These are phyloP conservation scores for Alnus rubra DNA, from an alignment of 306 rosid species.

Conservation along the genomic window DNA sequence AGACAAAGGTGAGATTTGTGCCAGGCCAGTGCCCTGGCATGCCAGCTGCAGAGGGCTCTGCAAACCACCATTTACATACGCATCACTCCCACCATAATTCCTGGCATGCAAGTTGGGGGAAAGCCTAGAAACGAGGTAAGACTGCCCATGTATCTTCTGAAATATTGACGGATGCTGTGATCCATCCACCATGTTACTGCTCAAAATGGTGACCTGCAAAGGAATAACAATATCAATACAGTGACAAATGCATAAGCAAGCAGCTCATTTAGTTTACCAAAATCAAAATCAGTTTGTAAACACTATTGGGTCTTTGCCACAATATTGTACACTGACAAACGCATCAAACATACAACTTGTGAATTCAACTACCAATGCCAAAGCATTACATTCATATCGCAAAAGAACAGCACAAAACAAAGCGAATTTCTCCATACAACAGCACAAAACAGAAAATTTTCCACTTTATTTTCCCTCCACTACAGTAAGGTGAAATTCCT, in stretches of 20 bases:
- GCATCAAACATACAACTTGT: not conserved
- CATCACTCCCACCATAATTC: constrained; percentile 31
- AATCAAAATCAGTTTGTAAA: not conserved
- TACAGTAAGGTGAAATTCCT: not conserved
- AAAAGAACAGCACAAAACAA: too few relatives aligned
- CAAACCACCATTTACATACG: constrained; percentile 44
- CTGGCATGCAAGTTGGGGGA: constrained; percentile 40
- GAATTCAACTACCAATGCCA: not conserved
- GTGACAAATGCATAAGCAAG: not conserved
- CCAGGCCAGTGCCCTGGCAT: constrained; percentile 42
- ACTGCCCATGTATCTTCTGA: constrained; percentile 73
- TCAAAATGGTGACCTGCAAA: constrained; percentile 48
- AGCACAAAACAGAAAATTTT: not conserved
- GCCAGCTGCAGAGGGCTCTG: constrained; percentile 33
- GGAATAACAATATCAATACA: constrained; percentile 14
- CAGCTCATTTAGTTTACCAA: not conserved
- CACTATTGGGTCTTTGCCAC: not conserved
- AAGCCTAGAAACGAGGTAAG: constrained; percentile 65
- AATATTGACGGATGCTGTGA: constrained; percentile 57
- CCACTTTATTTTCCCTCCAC: not conserved
- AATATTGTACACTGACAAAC: not conserved
- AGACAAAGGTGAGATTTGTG: constrained; percentile 32
- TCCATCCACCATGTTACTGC: constrained; percentile 65
- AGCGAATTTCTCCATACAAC: not conserved
- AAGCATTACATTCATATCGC: too few relatives aligned